Evolutionary conservation across 2,329 filamentous ascomycete genomes (phyloP).

Genomic region (Tympanopsis confertula): DNA sequence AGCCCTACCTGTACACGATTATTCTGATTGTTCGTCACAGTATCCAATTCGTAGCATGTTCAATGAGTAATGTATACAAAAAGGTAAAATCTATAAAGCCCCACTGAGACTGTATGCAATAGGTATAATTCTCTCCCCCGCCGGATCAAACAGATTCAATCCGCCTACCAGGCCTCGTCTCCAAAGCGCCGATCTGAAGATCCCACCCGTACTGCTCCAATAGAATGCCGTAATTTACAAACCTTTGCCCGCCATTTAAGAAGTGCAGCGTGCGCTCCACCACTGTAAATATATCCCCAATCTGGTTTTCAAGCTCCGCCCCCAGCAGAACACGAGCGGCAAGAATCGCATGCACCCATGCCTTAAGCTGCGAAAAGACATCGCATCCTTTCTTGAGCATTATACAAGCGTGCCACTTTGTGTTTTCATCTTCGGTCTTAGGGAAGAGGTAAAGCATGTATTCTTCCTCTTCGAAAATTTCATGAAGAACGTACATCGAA

Average conservation of each 20-base stretch:
- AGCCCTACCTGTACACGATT: too few relatives aligned
- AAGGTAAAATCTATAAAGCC: too few relatives aligned
- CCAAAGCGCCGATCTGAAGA: constrained; percentile 39
- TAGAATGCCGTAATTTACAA: constrained; percentile 15
- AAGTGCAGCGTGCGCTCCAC: constrained; percentile 18
- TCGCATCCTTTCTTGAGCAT: background rate
- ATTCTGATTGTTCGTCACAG: too few relatives aligned
- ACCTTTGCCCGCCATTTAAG: constrained; percentile 21
- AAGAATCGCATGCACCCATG: constrained; percentile 1
- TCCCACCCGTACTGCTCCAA: constrained; percentile 38
- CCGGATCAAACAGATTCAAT: background rate
- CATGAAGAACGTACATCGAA: constrained; percentile 21
- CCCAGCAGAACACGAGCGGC: background rate
- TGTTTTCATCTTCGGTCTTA: background rate
- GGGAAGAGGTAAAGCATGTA: constrained; percentile 38
- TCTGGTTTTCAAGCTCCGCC: background rate
- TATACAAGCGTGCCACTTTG: background rate
- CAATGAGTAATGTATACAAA: too few relatives aligned
- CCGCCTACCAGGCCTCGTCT: constrained; percentile 33
- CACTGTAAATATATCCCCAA: constrained; percentile 9
- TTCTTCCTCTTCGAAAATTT: constrained; percentile 34
- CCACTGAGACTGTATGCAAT: too few relatives aligned
- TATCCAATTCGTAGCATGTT: too few relatives aligned
- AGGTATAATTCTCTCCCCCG: too few relatives aligned
- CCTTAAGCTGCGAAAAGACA: background rate